Evolutionary conservation across 148 eudicot genomes (phyloP), one percentile per base, ranked within the genome.

Genomic region (Pouteria glomerata): DNA sequence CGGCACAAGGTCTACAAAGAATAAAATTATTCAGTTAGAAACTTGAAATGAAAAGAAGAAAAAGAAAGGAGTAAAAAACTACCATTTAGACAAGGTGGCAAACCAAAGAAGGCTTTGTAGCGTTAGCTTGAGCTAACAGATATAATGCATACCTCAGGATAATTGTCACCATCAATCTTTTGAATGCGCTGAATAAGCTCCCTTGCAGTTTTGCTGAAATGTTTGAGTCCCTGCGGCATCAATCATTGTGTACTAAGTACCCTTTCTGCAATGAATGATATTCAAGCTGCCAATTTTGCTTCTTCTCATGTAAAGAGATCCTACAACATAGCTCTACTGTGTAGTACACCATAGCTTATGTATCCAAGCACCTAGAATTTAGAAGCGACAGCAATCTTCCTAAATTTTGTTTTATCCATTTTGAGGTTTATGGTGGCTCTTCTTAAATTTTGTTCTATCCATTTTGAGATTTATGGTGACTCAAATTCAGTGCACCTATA

Each of bases 161-260:
- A 92, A 42, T 92, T 92, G 70, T 85, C 85, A 60, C 90, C 84
- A 18, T 93, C 98, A 66, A 93, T 82, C 75, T 87, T 90, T 69
- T 93, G 91, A 62, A 90, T 86, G 61, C 86, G 79, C 81, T 85
- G 93, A 72, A 93, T 86, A 44, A 93, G 89, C 63, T 93, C 98
- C 76, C 94, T 86, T 57, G 96, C 96, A 63, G 89, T 63, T 78
- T 93, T 93, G 80, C 88, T 90, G 66, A 90, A 90, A 81, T 82
- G 88, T 77, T 90, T 93, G 37, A 93, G 81, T 50, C 96, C 98
- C 98, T 93, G 81, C 27, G 64, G 45, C 68, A 71, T 10, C 66
- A 59, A 69, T 7, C 21, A 33, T 21, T 60, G 66, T 48, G 8
- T 23, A 29, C 27, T 21, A 34, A 8, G 14, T 50, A 19, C 56